These are phyloP conservation scores for Capsella rubella DNA, from an alignment of 441 rosid genomes.

Conservation along the genomic window DNA sequence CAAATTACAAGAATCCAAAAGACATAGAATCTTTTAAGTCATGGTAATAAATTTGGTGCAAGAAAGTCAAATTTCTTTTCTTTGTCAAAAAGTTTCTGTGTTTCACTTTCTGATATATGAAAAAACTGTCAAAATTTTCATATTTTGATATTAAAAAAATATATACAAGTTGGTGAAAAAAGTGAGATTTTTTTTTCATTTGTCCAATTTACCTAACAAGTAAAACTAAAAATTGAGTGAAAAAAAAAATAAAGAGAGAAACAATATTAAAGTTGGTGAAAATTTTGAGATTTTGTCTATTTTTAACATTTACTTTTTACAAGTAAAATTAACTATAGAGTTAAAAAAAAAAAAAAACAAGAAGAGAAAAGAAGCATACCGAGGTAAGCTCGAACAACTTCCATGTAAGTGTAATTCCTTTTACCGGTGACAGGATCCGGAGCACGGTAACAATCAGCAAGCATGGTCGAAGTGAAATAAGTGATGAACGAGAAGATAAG, in stretches of 20 bases:
- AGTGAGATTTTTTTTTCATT: background rate
- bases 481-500: constrained; percentile 58
- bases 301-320: background rate
- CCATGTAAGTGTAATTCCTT: constrained; percentile 67
- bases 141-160: background rate
- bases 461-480: constrained; percentile 56
- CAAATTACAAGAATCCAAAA: background rate
- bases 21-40: no score
- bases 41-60: background rate
- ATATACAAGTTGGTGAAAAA: constrained; percentile 2
- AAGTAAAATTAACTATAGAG: background rate
- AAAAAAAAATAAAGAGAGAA: no score
- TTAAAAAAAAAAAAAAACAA: background rate
- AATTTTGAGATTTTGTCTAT: no score
- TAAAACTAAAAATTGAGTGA: background rate
- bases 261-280: no score
- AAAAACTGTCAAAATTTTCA: background rate
- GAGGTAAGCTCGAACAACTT: constrained; percentile 59
- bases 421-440: constrained; percentile 61
- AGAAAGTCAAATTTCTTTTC: background rate
- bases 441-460: constrained; percentile 60
- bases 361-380: constrained; percentile 39
- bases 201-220: constrained; percentile 6
- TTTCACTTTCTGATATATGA: background rate
- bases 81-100: background rate